phyloP scores from a whole-genome alignment of 192 early-diverging fungal genomes.

The Rhizoclosmatium sp. region DNA sequence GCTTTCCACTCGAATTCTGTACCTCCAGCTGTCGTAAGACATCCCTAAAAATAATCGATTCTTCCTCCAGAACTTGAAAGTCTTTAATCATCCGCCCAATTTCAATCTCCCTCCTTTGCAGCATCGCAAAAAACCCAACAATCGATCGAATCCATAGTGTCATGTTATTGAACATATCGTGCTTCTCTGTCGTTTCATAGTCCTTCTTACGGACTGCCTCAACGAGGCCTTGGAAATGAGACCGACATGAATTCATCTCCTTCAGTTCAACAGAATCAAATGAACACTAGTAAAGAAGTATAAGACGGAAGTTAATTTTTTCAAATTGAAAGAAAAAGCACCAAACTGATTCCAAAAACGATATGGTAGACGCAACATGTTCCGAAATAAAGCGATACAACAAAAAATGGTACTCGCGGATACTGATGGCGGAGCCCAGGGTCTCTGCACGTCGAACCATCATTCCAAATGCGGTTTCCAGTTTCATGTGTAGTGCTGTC shows the following conservation, averaged over 20 bases:
- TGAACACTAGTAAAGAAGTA: neutral
- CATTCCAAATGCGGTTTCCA: neutral
- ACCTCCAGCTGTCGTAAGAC: conserved; percentile 32
- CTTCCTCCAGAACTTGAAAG: conserved; percentile 46
- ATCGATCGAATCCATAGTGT: conserved; percentile 2
- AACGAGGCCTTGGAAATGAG: conserved; percentile 14
- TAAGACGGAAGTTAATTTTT: neutral
- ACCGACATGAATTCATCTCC: neutral
- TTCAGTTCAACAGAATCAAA: neutral
- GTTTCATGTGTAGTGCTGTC: neutral
- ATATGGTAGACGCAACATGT: neutral
- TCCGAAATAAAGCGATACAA: conserved; percentile 19
- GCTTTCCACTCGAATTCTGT: neutral
- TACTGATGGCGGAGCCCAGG: too few relatives aligned
- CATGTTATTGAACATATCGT: conserved; percentile 11
- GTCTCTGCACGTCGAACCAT: neutral
- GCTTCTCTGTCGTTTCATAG: neutral
- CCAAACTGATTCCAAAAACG: conserved; percentile 8
- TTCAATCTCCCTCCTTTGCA: conserved; percentile 22
- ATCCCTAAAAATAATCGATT: conserved; percentile 46
- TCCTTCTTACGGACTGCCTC: neutral
- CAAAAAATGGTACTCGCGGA: neutral
- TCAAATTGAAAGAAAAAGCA: neutral
- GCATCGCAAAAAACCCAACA: conserved; percentile 17
- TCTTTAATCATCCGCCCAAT: conserved; percentile 29